A percentile compares a stretch with the other conserved stretches of the same genome.
phyloP scores from a whole-genome alignment of 306 rosid genomes.

The Argentina anserina region DNA sequence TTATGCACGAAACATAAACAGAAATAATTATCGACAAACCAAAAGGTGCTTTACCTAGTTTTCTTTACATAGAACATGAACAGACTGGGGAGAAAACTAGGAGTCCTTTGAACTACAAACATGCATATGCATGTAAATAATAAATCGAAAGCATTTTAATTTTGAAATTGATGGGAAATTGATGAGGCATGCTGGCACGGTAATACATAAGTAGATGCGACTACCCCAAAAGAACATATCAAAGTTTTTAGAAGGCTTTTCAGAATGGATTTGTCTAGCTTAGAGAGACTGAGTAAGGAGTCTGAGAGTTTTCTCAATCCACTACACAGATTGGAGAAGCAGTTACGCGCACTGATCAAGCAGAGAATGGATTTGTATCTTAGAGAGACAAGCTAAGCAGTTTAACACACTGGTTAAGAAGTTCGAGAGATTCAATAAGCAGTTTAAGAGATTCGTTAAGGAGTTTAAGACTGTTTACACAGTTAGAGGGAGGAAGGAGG shows the following conservation, averaged over 20 bases:
- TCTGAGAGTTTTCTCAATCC: too few species aligned
- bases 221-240: not conserved
- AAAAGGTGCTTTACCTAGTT: not conserved
- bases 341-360: too few species aligned
- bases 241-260: too few species aligned
- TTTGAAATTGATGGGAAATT: not conserved
- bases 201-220: not conserved
- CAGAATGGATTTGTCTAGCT: too few species aligned
- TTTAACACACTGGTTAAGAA: too few species aligned
- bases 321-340: too few species aligned
- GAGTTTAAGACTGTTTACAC: not conserved
- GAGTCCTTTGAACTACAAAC: not conserved
- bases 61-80: not conserved
- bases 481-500: not conserved
- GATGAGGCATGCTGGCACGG: not conserved
- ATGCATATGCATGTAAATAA: not conserved
- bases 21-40: not conserved
- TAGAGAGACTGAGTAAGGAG: too few species aligned
- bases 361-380: not conserved
- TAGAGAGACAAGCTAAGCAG: not conserved
- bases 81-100: constrained; percentile 5
- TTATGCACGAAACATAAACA: not conserved
- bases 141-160: too few species aligned
- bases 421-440: not conserved
- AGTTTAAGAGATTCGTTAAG: too few species aligned